Conservation (phyloP, 352 stramenopile species). For the Thalassiosira livingstoniorum region DNA sequence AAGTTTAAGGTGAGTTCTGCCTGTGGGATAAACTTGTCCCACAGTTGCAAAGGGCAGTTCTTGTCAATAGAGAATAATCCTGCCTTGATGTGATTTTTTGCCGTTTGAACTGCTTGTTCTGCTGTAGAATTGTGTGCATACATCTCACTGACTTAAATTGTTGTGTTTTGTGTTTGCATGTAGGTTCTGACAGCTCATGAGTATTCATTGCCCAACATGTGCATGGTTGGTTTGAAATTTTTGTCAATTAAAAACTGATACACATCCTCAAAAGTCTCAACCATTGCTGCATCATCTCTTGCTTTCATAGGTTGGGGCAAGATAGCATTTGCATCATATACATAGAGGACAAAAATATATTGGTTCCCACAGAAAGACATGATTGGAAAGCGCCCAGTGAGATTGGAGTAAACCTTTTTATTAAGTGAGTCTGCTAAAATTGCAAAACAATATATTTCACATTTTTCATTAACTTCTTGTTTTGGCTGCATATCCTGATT, state of each 20-base stretch:
- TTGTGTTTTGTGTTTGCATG: not conserved
- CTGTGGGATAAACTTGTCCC: conserved; percentile 3
- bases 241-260: not conserved
- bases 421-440: not conserved
- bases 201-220: not conserved
- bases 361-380: not conserved
- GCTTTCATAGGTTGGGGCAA: not conserved
- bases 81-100: conserved; percentile 52
- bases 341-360: not conserved
- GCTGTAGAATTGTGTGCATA: conserved; percentile 25
- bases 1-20: conserved; percentile 6
- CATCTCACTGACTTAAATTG: not conserved
- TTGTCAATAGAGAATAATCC: not conserved
- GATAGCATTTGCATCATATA: not conserved
- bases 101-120: conserved; percentile 39
- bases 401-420: not conserved
- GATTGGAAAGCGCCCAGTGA: not conserved
- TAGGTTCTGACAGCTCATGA: not conserved
- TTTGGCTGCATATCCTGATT: not conserved
- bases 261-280: not conserved
- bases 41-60: conserved; percentile 24
- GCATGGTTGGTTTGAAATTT: not conserved
- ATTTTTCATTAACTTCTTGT: not conserved
- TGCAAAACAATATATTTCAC: not conserved
- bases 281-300: not conserved